Evolutionary conservation across 306 rosid genomes (phyloP).

Genomic region (Begonia masoniana): DNA sequence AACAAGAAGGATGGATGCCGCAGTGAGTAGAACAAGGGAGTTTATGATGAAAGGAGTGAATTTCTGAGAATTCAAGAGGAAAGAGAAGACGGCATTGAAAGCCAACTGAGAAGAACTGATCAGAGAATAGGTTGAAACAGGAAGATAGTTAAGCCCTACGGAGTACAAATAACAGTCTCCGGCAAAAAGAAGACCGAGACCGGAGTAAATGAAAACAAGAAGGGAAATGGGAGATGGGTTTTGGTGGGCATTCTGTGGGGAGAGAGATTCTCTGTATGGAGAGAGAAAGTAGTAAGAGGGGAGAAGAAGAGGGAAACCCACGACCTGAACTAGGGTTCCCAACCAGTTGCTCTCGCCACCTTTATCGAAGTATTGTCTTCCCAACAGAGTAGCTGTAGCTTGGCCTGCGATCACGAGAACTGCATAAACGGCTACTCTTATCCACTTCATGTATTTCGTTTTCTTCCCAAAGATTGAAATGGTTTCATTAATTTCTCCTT

Average conservation of each 20-base stretch:
- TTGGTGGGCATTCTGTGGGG: too few relatives aligned
- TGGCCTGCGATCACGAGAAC: constrained; percentile 18
- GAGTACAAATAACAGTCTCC: constrained; percentile 21
- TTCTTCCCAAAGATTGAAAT: not conserved
- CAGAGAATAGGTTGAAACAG: constrained; percentile 40
- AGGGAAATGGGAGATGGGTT: constrained; percentile 10
- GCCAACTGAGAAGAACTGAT: constrained; percentile 34
- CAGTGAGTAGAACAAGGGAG: constrained; percentile 36
- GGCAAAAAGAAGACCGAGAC: constrained; percentile 25
- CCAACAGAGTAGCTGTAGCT: constrained; percentile 22
- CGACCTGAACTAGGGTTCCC: constrained; percentile 20
- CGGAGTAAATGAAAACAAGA: constrained; percentile 14
- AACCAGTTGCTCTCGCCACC: constrained; percentile 40
- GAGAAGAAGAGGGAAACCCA: constrained; percentile 28
- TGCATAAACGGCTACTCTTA: constrained; percentile 6
- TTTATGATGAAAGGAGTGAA: constrained; percentile 34
- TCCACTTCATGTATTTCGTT: constrained; percentile 1
- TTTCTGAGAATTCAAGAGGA: constrained; percentile 35
- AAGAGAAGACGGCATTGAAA: constrained; percentile 43
- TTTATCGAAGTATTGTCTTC: constrained; percentile 29
- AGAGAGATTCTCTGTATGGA: too few relatives aligned
- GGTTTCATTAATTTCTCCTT: not conserved
- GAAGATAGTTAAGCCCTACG: constrained; percentile 31
- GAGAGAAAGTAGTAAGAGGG: constrained; percentile 15
- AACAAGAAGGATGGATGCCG: constrained; percentile 35